Percentiles rank a stretch among this genome's conserved stretches.
Conservation (phyloP, 2,329 filamentous ascomycete species). For the Colletotrichum sp. region DNA sequence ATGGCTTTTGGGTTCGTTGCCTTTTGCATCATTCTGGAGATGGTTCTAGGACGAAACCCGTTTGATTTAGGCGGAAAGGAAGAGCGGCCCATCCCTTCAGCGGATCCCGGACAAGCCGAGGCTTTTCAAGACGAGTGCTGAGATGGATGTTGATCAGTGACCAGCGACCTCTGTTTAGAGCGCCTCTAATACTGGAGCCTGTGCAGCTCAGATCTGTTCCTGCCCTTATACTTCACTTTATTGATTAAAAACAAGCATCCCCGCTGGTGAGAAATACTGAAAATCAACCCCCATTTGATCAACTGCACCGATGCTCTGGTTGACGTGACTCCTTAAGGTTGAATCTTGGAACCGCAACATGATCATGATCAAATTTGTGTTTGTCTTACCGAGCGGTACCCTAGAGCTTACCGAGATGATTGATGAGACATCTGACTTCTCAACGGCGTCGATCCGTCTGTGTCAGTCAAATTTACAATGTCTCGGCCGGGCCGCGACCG, state of each 20-base stretch:
- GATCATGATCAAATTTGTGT: not conserved
- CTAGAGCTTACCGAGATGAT: not conserved
- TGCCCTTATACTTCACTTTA: fast-evolving
- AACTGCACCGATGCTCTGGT: no score
- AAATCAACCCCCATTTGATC: no score
- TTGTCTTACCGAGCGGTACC: not conserved
- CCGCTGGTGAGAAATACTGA: no score
- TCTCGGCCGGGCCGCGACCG: not conserved
- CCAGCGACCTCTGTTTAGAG: no score
- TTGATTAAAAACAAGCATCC: no score
- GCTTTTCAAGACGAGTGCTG: not conserved
- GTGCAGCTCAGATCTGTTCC: no score
- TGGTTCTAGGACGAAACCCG: not conserved
- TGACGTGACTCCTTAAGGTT: not conserved
- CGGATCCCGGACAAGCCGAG: not conserved
- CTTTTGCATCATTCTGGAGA: not conserved
- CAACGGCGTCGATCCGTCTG: not conserved
- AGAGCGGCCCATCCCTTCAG: fast-evolving
- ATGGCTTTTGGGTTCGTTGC: fast-evolving
- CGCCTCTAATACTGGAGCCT: no score
- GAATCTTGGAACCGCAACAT: not conserved
- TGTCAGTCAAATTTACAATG: not conserved
- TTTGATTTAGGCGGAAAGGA: not conserved
- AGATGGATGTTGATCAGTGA: not conserved
- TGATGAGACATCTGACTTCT: not conserved